Evolutionary conservation across 1,139 yeast species (phyloP).

Genomic region (Suhomyces wounanorum): DNA sequence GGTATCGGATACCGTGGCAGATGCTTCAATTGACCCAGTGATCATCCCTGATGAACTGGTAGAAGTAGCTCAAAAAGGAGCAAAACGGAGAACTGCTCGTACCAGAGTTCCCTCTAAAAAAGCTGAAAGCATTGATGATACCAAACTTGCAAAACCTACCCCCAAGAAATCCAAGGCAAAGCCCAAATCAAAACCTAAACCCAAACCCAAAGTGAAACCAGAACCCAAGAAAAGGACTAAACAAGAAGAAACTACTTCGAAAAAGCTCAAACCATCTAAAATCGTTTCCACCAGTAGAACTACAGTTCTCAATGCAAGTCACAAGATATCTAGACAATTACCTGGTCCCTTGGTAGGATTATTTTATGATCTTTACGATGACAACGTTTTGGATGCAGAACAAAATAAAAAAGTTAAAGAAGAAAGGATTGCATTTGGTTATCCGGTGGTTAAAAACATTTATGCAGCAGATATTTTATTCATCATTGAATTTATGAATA

Average conservation of each 20-base stretch:
- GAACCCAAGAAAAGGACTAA: conserved; percentile 6
- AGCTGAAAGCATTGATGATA: background rate
- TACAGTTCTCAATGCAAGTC: conserved; percentile 32
- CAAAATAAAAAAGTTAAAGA: conserved; percentile 21
- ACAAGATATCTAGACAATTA: conserved; percentile 36
- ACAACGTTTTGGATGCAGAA: conserved; percentile 28
- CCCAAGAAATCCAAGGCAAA: background rate
- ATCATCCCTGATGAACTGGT: background rate
- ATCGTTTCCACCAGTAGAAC: conserved; percentile 29
- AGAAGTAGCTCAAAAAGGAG: background rate
- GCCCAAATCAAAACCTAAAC: background rate
- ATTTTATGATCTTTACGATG: conserved; percentile 43
- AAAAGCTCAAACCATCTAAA: conserved; percentile 10
- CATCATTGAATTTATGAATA: conserved; percentile 45
- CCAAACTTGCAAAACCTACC: background rate
- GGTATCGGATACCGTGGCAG: background rate
- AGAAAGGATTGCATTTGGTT: conserved; percentile 33
- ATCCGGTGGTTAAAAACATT: conserved; percentile 31
- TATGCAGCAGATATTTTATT: conserved; percentile 49
- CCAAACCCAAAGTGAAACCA: background rate
- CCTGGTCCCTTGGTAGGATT: conserved; percentile 46
- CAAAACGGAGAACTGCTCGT: conserved; percentile 3
- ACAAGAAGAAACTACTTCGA: conserved; percentile 5
- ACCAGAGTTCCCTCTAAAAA: conserved; percentile 7
- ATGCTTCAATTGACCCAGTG: background rate